These are phyloP conservation scores for Avena sativa DNA, from an alignment of 176 grass and related monocot genomes.

Conservation along the genomic window DNA sequence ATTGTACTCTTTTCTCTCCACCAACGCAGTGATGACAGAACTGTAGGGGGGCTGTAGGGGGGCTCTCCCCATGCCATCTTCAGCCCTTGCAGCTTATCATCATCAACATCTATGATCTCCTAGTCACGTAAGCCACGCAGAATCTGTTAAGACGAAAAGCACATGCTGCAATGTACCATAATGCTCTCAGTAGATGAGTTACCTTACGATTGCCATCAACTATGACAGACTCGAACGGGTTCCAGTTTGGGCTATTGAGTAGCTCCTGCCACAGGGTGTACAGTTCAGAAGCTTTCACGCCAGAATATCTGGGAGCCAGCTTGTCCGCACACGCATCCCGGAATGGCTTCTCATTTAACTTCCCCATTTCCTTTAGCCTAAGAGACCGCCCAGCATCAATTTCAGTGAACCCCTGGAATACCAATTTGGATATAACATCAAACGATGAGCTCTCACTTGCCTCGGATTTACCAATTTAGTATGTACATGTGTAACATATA, in stretches of 20 bases:
- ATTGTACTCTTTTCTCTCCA: slow-evolving; percentile 46
- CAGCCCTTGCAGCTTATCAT: slow-evolving; percentile 48
- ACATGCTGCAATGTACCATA: not conserved
- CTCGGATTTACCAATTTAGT: not conserved
- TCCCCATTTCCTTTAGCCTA: not conserved
- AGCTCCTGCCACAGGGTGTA: not conserved
- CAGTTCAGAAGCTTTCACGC: not conserved
- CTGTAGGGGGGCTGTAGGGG: not conserved
- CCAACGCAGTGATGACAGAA: slow-evolving; percentile 29
- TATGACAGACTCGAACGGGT: not conserved
- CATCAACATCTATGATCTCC: slow-evolving; percentile 39
- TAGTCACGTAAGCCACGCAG: not conserved
- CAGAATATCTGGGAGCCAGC: not conserved
- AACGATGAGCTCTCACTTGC: not conserved
- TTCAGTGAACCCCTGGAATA: slow-evolving; percentile 13
- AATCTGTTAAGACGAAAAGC: slow-evolving; percentile 12
- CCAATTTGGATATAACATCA: not conserved
- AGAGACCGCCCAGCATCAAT: not conserved
- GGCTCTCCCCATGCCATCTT: slow-evolving; percentile 39
- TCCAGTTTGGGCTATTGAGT: not conserved
- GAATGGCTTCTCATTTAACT: slow-evolving; percentile 9
- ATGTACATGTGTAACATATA: slow-evolving; percentile 1
- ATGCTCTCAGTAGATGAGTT: not conserved
- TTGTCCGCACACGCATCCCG: slow-evolving; percentile 17
- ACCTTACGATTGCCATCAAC: slow-evolving; percentile 5